phyloP scores from a whole-genome alignment of 805 yeast genomes.

The Blastobotrys attinorum region DNA sequence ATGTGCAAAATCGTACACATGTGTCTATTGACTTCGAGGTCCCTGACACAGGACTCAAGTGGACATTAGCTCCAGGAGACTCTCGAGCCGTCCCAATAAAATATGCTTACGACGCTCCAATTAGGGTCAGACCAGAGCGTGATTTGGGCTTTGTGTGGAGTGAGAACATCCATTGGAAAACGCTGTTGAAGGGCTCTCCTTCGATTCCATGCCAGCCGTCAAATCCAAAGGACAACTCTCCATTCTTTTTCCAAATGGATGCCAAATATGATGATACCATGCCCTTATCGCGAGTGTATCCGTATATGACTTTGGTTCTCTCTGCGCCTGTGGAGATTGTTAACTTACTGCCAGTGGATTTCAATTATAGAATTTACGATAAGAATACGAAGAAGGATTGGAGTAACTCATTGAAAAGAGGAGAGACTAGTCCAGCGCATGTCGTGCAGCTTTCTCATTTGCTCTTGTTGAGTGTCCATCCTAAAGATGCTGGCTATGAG shows the following conservation, averaged over 20 bases:
- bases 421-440: constrained; percentile 67
- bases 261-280: constrained; percentile 59
- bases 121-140: constrained; percentile 57
- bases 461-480: constrained; percentile 56
- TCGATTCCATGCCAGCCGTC: constrained; percentile 54
- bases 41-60: constrained; percentile 27
- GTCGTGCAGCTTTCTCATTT: constrained; percentile 68
- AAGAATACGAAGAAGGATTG: constrained; percentile 62
- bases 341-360: constrained; percentile 76
- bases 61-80: constrained; percentile 46
- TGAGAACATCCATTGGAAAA: constrained; percentile 57
- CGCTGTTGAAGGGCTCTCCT: constrained; percentile 40
- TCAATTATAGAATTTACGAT: constrained; percentile 68
- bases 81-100: constrained; percentile 68
- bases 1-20: constrained; percentile 59
- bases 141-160: constrained; percentile 64
- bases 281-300: constrained; percentile 67
- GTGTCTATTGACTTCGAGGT: constrained; percentile 41
- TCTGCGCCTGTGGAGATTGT: constrained; percentile 83
- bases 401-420: constrained; percentile 53
- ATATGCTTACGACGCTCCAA: constrained; percentile 47
- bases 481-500: constrained; percentile 46
- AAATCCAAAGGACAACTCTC: constrained; percentile 25
- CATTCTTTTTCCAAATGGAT: constrained; percentile 65
- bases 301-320: constrained; percentile 68